Conservation (phyloP, 2,329 filamentous ascomycete genomes). For the Calonectria henricotiae region DNA sequence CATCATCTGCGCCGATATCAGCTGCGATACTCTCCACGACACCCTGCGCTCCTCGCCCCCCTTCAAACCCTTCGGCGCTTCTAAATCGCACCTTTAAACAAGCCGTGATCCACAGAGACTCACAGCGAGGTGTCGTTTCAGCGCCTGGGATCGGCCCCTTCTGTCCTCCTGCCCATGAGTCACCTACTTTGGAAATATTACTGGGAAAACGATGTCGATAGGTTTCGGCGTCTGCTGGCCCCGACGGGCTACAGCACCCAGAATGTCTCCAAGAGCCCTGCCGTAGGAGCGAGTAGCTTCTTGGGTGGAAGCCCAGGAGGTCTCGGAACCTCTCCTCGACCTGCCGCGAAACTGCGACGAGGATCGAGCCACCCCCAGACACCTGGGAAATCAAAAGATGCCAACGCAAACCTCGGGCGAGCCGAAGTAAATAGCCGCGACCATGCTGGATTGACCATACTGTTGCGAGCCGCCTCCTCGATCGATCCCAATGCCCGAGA, state of each 20-base stretch:
- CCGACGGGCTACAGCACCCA: conserved; percentile 76
- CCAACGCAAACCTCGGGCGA: conserved; percentile 63
- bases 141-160: conserved; percentile 62
- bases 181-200: conserved; percentile 97
- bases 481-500: conserved; percentile 77
- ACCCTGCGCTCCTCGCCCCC: conserved; percentile 11
- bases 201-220: conserved; percentile 97
- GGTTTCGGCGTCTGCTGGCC: conserved; percentile 90
- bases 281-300: conserved; percentile 57
- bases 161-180: conserved; percentile 80
- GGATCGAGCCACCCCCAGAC: conserved; percentile 66
- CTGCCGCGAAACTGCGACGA: conserved; percentile 68
- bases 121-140: conserved; percentile 88
- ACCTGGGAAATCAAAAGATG: conserved; percentile 63
- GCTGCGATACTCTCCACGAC: conserved; percentile 21
- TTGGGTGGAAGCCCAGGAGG: conserved; percentile 61
- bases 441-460: conserved; percentile 83
- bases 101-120: conserved; percentile 87
- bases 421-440: conserved; percentile 90
- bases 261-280: conserved; percentile 69
- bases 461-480: conserved; percentile 89
- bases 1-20: conserved; percentile 33
- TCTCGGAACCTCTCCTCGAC: conserved; percentile 68
- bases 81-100: conserved; percentile 85
- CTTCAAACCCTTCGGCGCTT: conserved; percentile 56